Percentiles rank a stretch among this genome's conserved stretches.
phyloP scores from a whole-genome alignment of 257 asterid genomes.

The Echium plantagineum region DNA sequence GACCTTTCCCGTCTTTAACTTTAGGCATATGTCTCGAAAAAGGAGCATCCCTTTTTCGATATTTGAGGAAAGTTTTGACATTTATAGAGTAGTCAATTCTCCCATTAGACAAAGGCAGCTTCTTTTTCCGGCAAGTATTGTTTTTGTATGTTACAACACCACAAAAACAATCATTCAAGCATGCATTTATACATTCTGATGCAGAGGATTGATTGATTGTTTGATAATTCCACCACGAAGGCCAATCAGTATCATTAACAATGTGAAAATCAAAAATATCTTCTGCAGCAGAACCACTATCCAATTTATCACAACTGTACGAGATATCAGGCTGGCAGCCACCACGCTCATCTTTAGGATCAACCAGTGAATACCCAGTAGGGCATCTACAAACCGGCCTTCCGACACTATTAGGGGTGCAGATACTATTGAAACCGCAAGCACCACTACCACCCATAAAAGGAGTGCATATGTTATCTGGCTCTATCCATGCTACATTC shows the following conservation, averaged over 20 bases:
- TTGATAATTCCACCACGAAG: neutral
- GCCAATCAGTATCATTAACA: no score
- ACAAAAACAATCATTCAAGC: slow-evolving; percentile 48
- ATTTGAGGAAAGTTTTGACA: no score
- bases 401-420: slow-evolving; percentile 12
- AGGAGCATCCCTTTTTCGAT: no score
- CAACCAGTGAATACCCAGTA: slow-evolving; percentile 20
- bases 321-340: slow-evolving; percentile 29
- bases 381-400: slow-evolving; percentile 49
- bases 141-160: slow-evolving; percentile 26
- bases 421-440: slow-evolving; percentile 44
- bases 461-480: slow-evolving; percentile 20
- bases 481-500: slow-evolving; percentile 18
- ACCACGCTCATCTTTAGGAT: slow-evolving; percentile 26
- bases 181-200: slow-evolving; percentile 24
- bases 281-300: slow-evolving; percentile 5
- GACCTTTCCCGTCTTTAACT: slow-evolving; percentile 9
- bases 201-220: neutral
- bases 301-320: slow-evolving; percentile 23
- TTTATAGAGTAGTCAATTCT: no score
- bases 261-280: slow-evolving; percentile 14
- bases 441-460: slow-evolving; percentile 45
- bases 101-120: no score
- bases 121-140: slow-evolving; percentile 31
- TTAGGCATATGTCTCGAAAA: neutral